Evolutionary conservation across 257 asterid genomes (phyloP), one percentile per base, ranked within the genome.

Genomic region (Prunella vulgaris): DNA sequence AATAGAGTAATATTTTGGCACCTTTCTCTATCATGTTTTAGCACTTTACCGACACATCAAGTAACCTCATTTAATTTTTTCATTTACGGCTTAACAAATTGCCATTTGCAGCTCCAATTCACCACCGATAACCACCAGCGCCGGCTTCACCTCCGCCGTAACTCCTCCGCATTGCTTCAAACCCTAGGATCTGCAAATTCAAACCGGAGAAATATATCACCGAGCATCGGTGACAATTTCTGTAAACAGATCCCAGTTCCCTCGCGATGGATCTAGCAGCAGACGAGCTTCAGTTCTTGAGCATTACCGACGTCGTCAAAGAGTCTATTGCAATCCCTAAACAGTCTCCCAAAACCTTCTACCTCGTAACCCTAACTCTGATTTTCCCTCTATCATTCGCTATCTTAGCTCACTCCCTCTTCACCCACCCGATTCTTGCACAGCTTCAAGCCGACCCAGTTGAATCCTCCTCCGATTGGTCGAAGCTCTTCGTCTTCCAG

Each of bases 341-440:
- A 44, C 88, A 82, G 72, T 87, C 96, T 13, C 95, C 97, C 3
- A 93, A 82, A 67, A 85, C 97, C 17, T 93, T 93, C 53, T 93
- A 85, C 77, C 86, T 90, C 38, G 68, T 90, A 49, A 88, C 98
- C 63, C 85, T 90, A 18, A 80, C 90, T 69, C 72, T 93, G 28
- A 72, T 93, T 66, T 90, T 87, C 83, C 97, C 98, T 0, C 85
- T 93, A 18, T 93, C 98, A 5, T 90, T 93, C 77, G 98, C 97
- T 25, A 88, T 93, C 76, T 74, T 93, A 68, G 98, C 95, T 61
- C 98, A 93, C 79, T 93, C 97, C 0, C 90, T 93, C 54, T 93
- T 90, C 87, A 88, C 97, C 0, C 89, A 93, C 74, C 95, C 98
- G 0, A 84, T 93, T 40, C 58, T 93, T 61, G 21, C 81, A 0